phyloP scores from a whole-genome alignment of 2,329 filamentous ascomycete species.

The Sphaerulina populicola region DNA sequence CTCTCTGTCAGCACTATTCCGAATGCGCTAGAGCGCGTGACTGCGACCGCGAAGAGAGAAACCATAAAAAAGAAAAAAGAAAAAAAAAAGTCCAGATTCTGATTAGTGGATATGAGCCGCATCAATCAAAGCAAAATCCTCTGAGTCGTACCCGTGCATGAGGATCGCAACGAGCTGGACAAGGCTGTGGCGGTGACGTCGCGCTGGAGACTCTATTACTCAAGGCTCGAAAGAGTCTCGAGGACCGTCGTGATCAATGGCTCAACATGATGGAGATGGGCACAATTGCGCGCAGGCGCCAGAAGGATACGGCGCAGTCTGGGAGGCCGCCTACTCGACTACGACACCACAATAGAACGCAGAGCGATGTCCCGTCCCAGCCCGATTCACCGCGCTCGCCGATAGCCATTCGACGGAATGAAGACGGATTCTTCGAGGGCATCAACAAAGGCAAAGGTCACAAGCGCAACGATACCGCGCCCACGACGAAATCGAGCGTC shows the following conservation, averaged over 20 bases:
- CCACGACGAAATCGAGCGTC: slow-evolving; percentile 17
- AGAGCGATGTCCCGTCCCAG: slow-evolving; percentile 11
- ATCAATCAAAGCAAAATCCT: slow-evolving; percentile 15
- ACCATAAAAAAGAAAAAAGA: not conserved
- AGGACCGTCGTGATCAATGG: slow-evolving; percentile 18
- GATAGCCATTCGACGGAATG: slow-evolving; percentile 18
- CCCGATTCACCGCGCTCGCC: slow-evolving; percentile 9
- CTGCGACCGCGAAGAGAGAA: not conserved
- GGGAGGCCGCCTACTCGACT: slow-evolving; percentile 16
- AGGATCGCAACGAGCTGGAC: slow-evolving; percentile 8
- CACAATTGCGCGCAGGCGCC: slow-evolving; percentile 20
- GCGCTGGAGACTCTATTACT: slow-evolving; percentile 8
- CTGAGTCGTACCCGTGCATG: slow-evolving; percentile 18
- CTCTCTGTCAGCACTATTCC: not conserved
- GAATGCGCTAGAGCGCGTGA: not conserved
- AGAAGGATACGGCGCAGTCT: slow-evolving; percentile 20
- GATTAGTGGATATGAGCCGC: slow-evolving; percentile 3
- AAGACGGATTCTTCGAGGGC: slow-evolving; percentile 14
- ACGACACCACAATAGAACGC: slow-evolving; percentile 10
- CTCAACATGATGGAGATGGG: slow-evolving; percentile 19
- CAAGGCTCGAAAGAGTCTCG: slow-evolving; percentile 11
- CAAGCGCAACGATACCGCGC: slow-evolving; percentile 16
- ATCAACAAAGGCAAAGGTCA: slow-evolving; percentile 11
- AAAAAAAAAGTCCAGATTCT: not conserved
- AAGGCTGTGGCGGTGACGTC: slow-evolving; percentile 14